Evolutionary conservation across 2,329 filamentous ascomycete species (phyloP).

Genomic region (Colletotrichum sp.): DNA sequence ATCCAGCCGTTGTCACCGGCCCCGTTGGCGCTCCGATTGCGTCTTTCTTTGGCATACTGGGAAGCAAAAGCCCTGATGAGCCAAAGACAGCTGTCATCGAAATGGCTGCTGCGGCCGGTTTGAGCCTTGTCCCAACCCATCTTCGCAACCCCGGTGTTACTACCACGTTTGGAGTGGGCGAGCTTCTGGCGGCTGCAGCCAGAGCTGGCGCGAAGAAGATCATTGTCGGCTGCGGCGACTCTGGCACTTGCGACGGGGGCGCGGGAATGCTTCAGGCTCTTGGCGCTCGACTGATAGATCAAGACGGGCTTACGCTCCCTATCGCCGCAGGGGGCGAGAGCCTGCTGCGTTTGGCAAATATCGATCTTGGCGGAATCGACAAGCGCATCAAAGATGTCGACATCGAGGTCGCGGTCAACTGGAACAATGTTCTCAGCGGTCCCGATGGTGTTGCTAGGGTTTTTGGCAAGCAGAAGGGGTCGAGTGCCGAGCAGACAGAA

Average conservation of each 20-base stretch:
- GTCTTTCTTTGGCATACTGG: constrained; percentile 53
- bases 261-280: constrained; percentile 60
- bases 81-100: constrained; percentile 51
- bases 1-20: constrained; percentile 43
- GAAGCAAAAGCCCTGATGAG: constrained; percentile 17
- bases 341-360: constrained; percentile 37
- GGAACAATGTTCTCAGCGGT: constrained; percentile 56
- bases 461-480: constrained; percentile 58
- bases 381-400: constrained; percentile 36
- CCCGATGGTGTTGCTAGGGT: constrained; percentile 52
- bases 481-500: constrained; percentile 45
- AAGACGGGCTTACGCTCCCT: constrained; percentile 39
- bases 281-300: constrained; percentile 47
- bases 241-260: constrained; percentile 58
- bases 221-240: constrained; percentile 58
- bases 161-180: constrained; percentile 56
- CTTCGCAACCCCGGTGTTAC: constrained; percentile 51
- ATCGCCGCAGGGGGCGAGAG: constrained; percentile 44
- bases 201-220: constrained; percentile 49
- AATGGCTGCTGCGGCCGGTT: constrained; percentile 58
- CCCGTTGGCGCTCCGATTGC: constrained; percentile 44
- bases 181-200: constrained; percentile 51
- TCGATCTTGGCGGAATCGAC: constrained; percentile 45
- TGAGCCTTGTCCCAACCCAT: constrained; percentile 50
- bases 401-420: constrained; percentile 57